Evolutionary conservation across 495 filamentous ascomycete species (phyloP).

Genomic region (Podospora pseudocomata): DNA sequence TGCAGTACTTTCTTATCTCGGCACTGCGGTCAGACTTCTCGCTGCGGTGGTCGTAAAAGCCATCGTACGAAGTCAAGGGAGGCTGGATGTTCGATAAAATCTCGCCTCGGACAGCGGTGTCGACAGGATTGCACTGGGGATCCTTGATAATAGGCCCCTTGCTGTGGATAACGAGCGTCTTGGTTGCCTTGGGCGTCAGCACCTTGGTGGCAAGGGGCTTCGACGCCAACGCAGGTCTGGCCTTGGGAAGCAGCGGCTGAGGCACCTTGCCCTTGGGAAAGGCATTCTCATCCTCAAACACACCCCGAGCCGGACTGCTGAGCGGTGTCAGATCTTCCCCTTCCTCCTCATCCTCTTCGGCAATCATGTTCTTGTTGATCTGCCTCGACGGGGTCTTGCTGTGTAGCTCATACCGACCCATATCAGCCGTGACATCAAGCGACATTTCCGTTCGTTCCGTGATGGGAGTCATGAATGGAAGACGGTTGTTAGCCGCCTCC

Average conservation of each 20-base stretch:
- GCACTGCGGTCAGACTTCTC: constrained; percentile 56
- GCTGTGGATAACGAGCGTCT: not conserved
- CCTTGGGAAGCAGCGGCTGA: constrained; percentile 46
- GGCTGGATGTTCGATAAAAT: constrained; percentile 72
- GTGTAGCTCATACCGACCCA: constrained; percentile 37
- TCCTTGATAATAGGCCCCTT: constrained; percentile 72
- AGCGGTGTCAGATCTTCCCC: constrained; percentile 51
- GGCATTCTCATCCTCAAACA: constrained; percentile 40
- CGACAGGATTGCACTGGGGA: constrained; percentile 79
- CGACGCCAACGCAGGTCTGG: constrained; percentile 21
- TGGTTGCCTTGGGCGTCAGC: constrained; percentile 19
- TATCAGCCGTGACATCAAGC: constrained; percentile 53
- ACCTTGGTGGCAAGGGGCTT: constrained; percentile 23
- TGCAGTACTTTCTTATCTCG: constrained; percentile 78
- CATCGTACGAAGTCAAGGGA: constrained; percentile 65
- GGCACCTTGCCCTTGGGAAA: constrained; percentile 39
- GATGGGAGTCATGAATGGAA: constrained; percentile 98
- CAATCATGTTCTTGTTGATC: constrained; percentile 22
- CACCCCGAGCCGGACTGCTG: constrained; percentile 68
- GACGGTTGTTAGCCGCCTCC: constrained; percentile 73
- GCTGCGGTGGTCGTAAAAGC: constrained; percentile 66
- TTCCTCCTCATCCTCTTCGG: constrained; percentile 36
- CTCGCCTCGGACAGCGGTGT: constrained; percentile 63
- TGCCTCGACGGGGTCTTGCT: constrained; percentile 72
- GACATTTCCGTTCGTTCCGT: constrained; percentile 91